Conservation (phyloP, 768 basidiomycete genomes). For the Leccinellum luteum region DNA sequence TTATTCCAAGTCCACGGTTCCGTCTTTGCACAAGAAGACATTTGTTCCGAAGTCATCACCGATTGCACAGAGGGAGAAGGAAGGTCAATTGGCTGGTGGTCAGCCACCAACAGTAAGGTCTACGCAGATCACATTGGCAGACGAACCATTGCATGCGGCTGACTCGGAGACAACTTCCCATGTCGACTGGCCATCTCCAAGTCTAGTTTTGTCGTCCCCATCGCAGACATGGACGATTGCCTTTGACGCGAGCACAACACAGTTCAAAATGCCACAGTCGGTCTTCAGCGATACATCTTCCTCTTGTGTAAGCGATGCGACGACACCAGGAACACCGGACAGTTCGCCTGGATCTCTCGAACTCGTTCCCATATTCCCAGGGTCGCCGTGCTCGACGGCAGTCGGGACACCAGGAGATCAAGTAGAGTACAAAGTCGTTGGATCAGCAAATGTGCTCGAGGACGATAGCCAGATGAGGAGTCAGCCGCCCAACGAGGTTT, state of each 20-base stretch:
- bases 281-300: background rate
- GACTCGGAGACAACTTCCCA: background rate
- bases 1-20: background rate
- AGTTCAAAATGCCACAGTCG: background rate
- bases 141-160: background rate
- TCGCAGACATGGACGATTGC: conserved; percentile 6
- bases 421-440: background rate
- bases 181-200: background rate
- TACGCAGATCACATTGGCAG: background rate
- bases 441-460: background rate
- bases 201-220: conserved; percentile 1
- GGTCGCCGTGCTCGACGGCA: background rate
- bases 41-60: background rate
- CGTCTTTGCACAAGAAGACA: background rate
- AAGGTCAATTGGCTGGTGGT: background rate
- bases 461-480: background rate
- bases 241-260: background rate
- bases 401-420: background rate
- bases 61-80: background rate
- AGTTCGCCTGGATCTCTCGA: background rate
- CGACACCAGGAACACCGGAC: background rate
- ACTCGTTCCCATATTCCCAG: background rate
- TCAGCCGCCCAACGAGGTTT: background rate
- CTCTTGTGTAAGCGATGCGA: too few relatives aligned
- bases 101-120: background rate